Base-by-base conservation (phyloP, 2,329 filamentous ascomycete species). In the Penicillium crustosum region DNA sequence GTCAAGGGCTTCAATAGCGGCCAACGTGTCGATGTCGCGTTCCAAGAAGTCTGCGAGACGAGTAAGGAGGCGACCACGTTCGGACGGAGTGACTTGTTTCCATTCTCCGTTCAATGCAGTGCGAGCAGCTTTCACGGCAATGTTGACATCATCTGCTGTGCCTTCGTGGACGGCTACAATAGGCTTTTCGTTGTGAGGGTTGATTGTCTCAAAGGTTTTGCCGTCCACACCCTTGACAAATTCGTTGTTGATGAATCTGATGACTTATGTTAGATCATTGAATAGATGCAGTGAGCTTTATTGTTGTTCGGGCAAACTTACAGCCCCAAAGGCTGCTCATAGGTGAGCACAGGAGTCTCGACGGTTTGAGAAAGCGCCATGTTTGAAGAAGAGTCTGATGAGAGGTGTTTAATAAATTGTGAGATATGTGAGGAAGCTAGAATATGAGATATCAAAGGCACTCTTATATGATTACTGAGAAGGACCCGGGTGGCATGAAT, bases 1-100 rank as follows among this genome's bases (percentile, higher is more conserved):
- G n/a, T 61, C 59, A 19, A 57, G 41, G 6, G 59, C 53, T 49
- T 61, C 59, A n/a, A 61, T 51, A 12, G 57, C 41, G 4, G 59
- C 59, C n/a, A 61, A 6, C 2, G 23, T 59, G 0, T 59, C 57
- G 6, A 56, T 51, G 8, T 61, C 57, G 2, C 49, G 47, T 21
- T 60, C 59, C 2, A 59, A 10, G 12, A 61, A 39, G 23, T 61
- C 57, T 2, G 59, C 57, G 0, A 61, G 53, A 6, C 45, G 43
- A 15, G 42, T 47, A 5, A 61, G 49, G 8, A 61, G 53, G 12
- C 53, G 43, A 8, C 59, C 59, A 31, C 59, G 53, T 6, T 53
- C 53, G 15, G 57, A 53, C 2, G 52, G 38, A 10, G 48, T 49
- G 13, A 56, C 8, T 6, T 35, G 1, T 7, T 53, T 59, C 59